phyloP scores from a whole-genome alignment of 1,284 basidiomycete species.

The Coriolopsis trogii region DNA sequence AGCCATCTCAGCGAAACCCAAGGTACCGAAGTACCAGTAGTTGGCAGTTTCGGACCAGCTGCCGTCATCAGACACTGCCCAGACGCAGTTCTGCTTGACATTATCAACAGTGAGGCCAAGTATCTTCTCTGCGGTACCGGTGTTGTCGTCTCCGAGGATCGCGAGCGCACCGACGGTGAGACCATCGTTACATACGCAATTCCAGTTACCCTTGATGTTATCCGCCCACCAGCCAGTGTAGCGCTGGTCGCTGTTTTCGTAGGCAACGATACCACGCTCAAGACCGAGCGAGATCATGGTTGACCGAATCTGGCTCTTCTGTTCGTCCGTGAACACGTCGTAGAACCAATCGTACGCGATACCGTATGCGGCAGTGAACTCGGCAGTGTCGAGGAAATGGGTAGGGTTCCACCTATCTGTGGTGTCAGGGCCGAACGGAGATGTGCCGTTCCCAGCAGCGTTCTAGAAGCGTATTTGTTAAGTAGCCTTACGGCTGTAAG shows the following conservation, averaged over 20 bases:
- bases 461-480: conserved; percentile 45
- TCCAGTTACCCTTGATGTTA: conserved; percentile 87
- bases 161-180: conserved; percentile 90
- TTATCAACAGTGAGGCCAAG: conserved; percentile 74
- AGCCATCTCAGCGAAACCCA: conserved; percentile 90
- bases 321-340: conserved; percentile 78
- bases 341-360: conserved; percentile 98
- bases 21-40: conserved; percentile 97
- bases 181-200: conserved; percentile 95
- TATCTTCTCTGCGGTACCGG: conserved; percentile 70
- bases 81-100: conserved; percentile 81
- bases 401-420: conserved; percentile 76
- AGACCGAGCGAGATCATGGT: conserved; percentile 86
- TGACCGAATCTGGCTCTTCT: conserved; percentile 71
- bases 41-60: conserved; percentile 96
- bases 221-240: conserved; percentile 63
- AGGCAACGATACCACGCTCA: conserved; percentile 58
- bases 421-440: conserved; percentile 61
- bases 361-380: conserved; percentile 85
- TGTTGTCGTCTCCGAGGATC: conserved; percentile 84
- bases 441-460: conserved; percentile 66
- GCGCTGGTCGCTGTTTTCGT: conserved; percentile 43
- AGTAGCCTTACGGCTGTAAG: neutral
- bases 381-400: conserved; percentile 96
- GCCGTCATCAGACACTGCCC: conserved; percentile 71